Evolutionary conservation across 1,284 basidiomycete genomes (phyloP).

Genomic region (Sanguinoderma infundibulare): DNA sequence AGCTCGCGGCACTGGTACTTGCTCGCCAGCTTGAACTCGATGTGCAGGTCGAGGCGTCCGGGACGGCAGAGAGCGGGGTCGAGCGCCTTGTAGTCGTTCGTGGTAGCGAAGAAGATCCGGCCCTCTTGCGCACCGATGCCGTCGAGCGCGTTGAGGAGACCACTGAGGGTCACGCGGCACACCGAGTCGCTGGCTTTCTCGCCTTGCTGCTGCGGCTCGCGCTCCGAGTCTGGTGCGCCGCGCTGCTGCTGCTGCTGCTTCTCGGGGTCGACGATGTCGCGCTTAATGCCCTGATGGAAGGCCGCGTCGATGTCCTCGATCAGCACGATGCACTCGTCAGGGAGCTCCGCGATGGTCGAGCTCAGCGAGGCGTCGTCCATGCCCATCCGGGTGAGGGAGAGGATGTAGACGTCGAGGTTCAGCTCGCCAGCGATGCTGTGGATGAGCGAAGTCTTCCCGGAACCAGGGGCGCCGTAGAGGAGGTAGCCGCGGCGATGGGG

Average conservation of each 20-base stretch:
- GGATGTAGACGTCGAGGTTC: conserved; percentile 72
- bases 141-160: conserved; percentile 76
- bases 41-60: conserved; percentile 79
- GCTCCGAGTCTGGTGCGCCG: conserved; percentile 6
- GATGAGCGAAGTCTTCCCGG: conserved; percentile 78
- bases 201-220: conserved; percentile 1
- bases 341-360: conserved; percentile 66
- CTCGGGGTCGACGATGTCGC: conserved; percentile 37
- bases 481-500: conserved; percentile 77
- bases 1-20: conserved; percentile 66
- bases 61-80: conserved; percentile 79
- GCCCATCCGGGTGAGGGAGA: conserved; percentile 72
- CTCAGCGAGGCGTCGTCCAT: conserved; percentile 70
- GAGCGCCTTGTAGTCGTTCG: conserved; percentile 69
- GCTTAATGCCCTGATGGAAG: conserved; percentile 61
- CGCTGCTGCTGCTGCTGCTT: conserved; percentile 13
- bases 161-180: conserved; percentile 64
- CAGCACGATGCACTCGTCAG: conserved; percentile 71
- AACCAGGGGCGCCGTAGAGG: conserved; percentile 73
- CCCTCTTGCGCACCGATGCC: conserved; percentile 80
- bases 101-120: conserved; percentile 77
- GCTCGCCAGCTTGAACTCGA: conserved; percentile 74
- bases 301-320: conserved; percentile 86
- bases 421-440: conserved; percentile 80
- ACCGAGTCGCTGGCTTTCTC: conserved; percentile 21